Base-by-base conservation (phyloP, 768 basidiomycete species). In the Russula sp. region DNA sequence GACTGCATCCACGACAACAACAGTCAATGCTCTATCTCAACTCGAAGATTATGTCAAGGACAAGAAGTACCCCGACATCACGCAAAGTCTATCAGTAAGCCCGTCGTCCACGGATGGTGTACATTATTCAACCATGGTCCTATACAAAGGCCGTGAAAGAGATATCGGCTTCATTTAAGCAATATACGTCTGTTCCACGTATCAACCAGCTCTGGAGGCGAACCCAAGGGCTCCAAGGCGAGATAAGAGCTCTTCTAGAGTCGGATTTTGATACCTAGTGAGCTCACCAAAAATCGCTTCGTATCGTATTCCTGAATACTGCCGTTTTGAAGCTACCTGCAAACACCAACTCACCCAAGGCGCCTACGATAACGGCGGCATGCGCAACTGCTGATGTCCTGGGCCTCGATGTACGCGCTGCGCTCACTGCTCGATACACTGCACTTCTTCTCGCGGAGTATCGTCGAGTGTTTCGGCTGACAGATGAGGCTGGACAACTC, bases 401-500 rank as follows among this genome's bases (percentile, higher is more conserved):
- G 0, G 95, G 95, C 1, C 76, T 80, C 6, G 96, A 98, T 64
- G 87, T 92, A 63, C 88, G 90, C 72, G 79, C 74, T 11, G 86
- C 90, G 61, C 81, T 97, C 60, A 80, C 98, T 14, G 92, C 95
- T 58, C 88, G 94, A 57, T 97, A 97, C 71, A 87, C 92, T 24
- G 84, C 89, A 11, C 81, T 95, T 18, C 92, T 97, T 69, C 81
- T 99, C 28, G 92, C 93, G 72, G 97, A 98, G 73, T 99, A 98
- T 73, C 87, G 94, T 13, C 88, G 94, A 24, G 95, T 99, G 72
- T 98, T 99, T 77, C 86, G 90, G 55, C 84, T 90, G 8, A 87
- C 87, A 6, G 94, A 97, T 67, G 97, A 98, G 75, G 94, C 97
- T 2, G 97, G 96, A 4, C 93, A 97, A 70, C 80, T 99, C 52